These are phyloP conservation scores for Firmiana major DNA, from an alignment of 345 rosid genomes.

Conservation along the genomic window DNA sequence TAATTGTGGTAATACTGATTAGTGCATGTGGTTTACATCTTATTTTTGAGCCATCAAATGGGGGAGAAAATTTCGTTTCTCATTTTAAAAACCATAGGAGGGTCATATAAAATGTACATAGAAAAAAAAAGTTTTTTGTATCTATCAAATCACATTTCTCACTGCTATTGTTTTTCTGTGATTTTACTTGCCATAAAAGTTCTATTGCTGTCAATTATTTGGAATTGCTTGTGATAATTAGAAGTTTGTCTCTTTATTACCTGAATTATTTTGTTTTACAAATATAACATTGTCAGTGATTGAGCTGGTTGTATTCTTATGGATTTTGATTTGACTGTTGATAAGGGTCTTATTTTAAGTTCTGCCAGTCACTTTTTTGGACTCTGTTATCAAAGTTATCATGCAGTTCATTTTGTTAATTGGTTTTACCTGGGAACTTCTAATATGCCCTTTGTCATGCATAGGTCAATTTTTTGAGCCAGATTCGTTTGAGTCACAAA, in stretches of 20 bases:
- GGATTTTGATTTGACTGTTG: neutral
- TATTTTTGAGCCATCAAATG: neutral
- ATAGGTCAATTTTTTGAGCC: conserved; percentile 93
- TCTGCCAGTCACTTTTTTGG: neutral
- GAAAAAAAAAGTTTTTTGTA: neutral
- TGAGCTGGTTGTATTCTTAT: conserved; percentile 1
- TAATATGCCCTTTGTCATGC: conserved; percentile 12
- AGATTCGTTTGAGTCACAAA: conserved; percentile 65
- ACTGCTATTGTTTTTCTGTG: neutral
- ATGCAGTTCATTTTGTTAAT: neutral
- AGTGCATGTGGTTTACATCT: neutral
- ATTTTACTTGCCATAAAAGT: neutral
- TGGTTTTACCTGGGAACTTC: conserved; percentile 1
- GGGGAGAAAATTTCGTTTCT: neutral
- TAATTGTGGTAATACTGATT: neutral
- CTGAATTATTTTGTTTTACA: neutral
- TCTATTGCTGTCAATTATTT: neutral
- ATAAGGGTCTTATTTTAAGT: neutral
- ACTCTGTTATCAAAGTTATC: neutral
- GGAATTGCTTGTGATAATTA: neutral
- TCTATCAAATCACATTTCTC: neutral
- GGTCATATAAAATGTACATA: neutral
- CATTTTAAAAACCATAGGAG: neutral
- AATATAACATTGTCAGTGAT: neutral
- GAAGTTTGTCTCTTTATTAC: neutral